A percentile compares a stretch with the other conserved stretches of the same genome.
phyloP scores from a whole-genome alignment of 2,329 filamentous ascomycete genomes.

The Chaetomiaceae sp. region DNA sequence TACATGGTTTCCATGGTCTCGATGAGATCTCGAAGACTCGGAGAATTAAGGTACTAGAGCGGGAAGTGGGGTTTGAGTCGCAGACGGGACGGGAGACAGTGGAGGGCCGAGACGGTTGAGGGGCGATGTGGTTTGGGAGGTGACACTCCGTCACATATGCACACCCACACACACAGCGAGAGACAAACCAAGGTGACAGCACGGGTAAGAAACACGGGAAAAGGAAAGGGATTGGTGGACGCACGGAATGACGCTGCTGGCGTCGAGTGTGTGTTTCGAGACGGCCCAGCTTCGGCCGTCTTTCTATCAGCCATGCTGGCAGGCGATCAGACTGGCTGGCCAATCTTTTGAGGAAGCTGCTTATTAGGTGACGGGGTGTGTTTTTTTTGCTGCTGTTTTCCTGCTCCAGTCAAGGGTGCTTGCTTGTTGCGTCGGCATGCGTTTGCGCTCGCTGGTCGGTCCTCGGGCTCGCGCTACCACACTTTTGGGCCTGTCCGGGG shows the following conservation, averaged over 20 bases:
- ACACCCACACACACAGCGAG: not conserved
- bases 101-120: slow-evolving; percentile 26
- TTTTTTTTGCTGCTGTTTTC: too few species aligned
- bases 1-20: too few species aligned
- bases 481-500: slow-evolving; percentile 8
- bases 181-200: slow-evolving; percentile 2
- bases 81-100: not conserved
- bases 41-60: not conserved
- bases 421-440: too few species aligned
- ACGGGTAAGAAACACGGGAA: not conserved
- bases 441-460: too few species aligned
- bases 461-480: too few species aligned
- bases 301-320: slow-evolving; percentile 36
- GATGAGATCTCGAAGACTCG: not conserved
- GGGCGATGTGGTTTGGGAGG: slow-evolving; percentile 18
- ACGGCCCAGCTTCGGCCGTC: slow-evolving; percentile 39
- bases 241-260: slow-evolving; percentile 51
- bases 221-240: slow-evolving; percentile 23
- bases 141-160: too few species aligned
- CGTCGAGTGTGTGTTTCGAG: slow-evolving; percentile 39
- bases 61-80: not conserved
- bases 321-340: slow-evolving; percentile 10
- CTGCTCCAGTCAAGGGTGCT: slow-evolving; percentile 3
- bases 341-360: too few species aligned
- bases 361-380: too few species aligned